phyloP scores from a whole-genome alignment of 208 protist species.

The Trypanosoma scelopori region DNA sequence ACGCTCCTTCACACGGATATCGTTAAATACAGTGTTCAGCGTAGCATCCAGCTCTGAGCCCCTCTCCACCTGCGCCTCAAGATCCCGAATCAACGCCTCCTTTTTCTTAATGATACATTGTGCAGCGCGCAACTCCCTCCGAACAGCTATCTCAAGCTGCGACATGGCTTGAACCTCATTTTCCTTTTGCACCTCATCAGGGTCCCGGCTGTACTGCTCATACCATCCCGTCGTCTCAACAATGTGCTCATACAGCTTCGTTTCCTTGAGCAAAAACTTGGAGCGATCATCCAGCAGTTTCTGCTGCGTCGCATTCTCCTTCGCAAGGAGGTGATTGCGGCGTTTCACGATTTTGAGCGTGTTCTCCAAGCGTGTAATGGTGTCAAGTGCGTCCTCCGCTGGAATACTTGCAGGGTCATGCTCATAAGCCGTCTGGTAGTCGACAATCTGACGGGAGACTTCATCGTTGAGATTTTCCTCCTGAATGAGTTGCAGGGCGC shows the following conservation, averaged over 20 bases:
- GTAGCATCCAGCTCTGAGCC: slow-evolving; percentile 46
- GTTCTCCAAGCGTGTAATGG: slow-evolving; percentile 83
- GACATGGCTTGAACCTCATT: slow-evolving; percentile 64
- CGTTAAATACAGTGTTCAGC: slow-evolving; percentile 69
- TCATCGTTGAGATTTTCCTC: slow-evolving; percentile 74
- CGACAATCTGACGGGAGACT: slow-evolving; percentile 58
- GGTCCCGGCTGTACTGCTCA: slow-evolving; percentile 38
- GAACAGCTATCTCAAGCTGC: slow-evolving; percentile 48
- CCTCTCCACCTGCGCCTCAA: slow-evolving; percentile 42
- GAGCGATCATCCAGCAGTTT: slow-evolving; percentile 55
- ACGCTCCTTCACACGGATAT: slow-evolving; percentile 67
- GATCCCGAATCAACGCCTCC: slow-evolving; percentile 48
- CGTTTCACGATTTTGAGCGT: slow-evolving; percentile 80
- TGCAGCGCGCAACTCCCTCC: slow-evolving; percentile 59
- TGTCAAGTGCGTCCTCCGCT: slow-evolving; percentile 84
- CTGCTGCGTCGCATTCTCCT: slow-evolving; percentile 72
- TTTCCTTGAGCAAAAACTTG: slow-evolving; percentile 47
- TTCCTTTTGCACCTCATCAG: slow-evolving; percentile 38
- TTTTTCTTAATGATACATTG: slow-evolving; percentile 69
- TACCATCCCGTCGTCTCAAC: slow-evolving; percentile 71
- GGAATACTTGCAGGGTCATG: slow-evolving; percentile 53
- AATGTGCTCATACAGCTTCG: slow-evolving; percentile 46
- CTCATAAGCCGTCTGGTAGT: slow-evolving; percentile 47
- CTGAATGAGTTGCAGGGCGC: slow-evolving; percentile 45
- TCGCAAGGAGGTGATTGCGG: slow-evolving; percentile 71